These are phyloP conservation scores for Oxalis stricta DNA, from an alignment of 441 rosid genomes.

Conservation along the genomic window DNA sequence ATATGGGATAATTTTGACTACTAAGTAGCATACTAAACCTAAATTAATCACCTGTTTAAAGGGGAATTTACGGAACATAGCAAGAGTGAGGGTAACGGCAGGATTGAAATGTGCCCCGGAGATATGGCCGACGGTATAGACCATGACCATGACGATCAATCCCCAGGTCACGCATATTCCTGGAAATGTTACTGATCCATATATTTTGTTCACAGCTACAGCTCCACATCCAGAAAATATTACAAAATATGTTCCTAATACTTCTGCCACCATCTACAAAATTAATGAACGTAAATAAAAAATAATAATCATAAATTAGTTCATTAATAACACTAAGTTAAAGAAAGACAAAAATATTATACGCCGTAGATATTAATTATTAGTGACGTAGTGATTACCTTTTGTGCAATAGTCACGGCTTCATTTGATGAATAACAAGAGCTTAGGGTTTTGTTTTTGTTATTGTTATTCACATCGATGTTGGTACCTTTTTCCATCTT, in stretches of 20 bases:
- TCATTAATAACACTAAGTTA: too few relatives aligned
- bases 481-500: slow-evolving; percentile 19
- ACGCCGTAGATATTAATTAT: too few relatives aligned
- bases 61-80: slow-evolving; percentile 35
- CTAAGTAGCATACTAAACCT: not conserved
- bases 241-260: slow-evolving; percentile 54
- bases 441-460: not conserved
- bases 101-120: slow-evolving; percentile 90
- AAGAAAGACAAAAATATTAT: not conserved
- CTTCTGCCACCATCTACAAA: slow-evolving; percentile 48
- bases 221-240: slow-evolving; percentile 69
- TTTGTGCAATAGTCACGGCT: slow-evolving; percentile 30
- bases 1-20: too few relatives aligned
- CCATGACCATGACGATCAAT: slow-evolving; percentile 62
- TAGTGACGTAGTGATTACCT: not conserved
- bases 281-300: not conserved
- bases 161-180: slow-evolving; percentile 79
- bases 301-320: not conserved
- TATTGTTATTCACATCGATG: not conserved
- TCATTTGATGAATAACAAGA: slow-evolving; percentile 18
- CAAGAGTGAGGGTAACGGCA: slow-evolving; percentile 48
- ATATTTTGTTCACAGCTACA: slow-evolving; percentile 56
- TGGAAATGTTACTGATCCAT: slow-evolving; percentile 60
- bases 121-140: slow-evolving; percentile 53
- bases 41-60: slow-evolving; percentile 28